Evolutionary conservation across 306 rosid species (phyloP), one percentile per base, ranked within the genome.

Genomic region (Argentina anserina): DNA sequence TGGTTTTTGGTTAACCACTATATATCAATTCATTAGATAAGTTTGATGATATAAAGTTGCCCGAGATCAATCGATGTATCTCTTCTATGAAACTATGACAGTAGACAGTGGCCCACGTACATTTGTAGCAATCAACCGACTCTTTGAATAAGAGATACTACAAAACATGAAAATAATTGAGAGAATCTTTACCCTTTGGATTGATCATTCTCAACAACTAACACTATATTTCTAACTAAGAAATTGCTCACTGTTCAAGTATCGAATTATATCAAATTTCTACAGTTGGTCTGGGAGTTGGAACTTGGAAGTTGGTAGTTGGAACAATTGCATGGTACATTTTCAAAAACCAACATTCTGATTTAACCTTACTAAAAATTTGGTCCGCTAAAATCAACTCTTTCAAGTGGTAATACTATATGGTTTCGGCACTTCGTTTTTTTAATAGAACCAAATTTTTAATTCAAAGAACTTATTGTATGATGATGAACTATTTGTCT

Each of bases 181-280:
- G 26, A 66, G 23, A 45, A 11, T 65, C 64, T 66, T 49, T 72
- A 20, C 31, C 60, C 31, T 36, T 72, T 34, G 60, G 52, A 45
- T 33, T 58, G 62, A 36, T 45, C 39, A 8, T 28, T 63, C 25
- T 39, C 18, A 39, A 49, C 18, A 39, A 49, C 40, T 49, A 15
- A 69, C 75, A 49, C 2, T 49, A 46, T 17, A 20, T 49, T 49
- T 49, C 56, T 49, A 49, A 11, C 25, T 26, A 49, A n/a, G 56
- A n/a, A 49, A 42, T 13, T 67, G 34, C 28, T 11, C 28, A n/a
- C 33, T 8, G 37, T 62, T 9, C 7, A 33, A 33, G 2, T 33
- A 33, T 33, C 29, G 42, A 31, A 45, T 7, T 31, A 6, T 4
- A 6, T 37, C 21, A 46, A 45, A 64, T 66, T 66, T 43, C 28